A percentile compares a stretch with the other conserved stretches of the same genome.
These are phyloP conservation scores for Tuber microsphaerosporum DNA, from an alignment of 495 filamentous ascomycete genomes.

Conservation along the genomic window DNA sequence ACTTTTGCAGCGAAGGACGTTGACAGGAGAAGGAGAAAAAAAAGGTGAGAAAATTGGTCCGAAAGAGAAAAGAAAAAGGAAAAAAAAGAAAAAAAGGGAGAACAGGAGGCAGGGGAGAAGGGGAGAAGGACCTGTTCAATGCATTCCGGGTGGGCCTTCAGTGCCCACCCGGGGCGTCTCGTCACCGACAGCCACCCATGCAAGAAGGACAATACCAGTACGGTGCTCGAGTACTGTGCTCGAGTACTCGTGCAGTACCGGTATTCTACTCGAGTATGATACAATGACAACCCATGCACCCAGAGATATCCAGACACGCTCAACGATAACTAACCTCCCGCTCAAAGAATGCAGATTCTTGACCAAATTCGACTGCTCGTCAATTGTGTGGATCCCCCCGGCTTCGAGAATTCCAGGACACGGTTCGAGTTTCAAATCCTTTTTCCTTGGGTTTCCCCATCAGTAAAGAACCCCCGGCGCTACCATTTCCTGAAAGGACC, in stretches of 20 bases:
- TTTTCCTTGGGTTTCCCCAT: slow-evolving; percentile 30
- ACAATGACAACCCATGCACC: slow-evolving; percentile 11
- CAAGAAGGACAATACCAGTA: slow-evolving; percentile 16
- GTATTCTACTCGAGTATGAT: background rate
- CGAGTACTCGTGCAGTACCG: too few relatives aligned
- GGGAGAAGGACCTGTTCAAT: slow-evolving; percentile 39
- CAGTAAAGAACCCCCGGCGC: slow-evolving; percentile 23
- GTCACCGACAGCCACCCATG: slow-evolving; percentile 22
- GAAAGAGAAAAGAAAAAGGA: slow-evolving; percentile 34
- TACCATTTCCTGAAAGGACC: slow-evolving; percentile 22
- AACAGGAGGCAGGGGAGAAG: slow-evolving; percentile 36
- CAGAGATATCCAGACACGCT: slow-evolving; percentile 15
- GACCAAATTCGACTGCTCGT: background rate
- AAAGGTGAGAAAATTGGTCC: slow-evolving; percentile 38
- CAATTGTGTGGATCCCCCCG: slow-evolving; percentile 6
- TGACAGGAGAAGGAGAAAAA: slow-evolving; percentile 35
- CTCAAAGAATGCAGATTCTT: slow-evolving; percentile 16
- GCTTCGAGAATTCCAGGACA: slow-evolving; percentile 32
- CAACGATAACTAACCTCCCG: slow-evolving; percentile 31
- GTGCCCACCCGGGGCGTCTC: slow-evolving; percentile 23
- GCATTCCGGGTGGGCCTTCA: slow-evolving; percentile 29
- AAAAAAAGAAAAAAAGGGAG: slow-evolving; percentile 31
- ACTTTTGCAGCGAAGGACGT: slow-evolving; percentile 22
- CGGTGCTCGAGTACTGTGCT: too few relatives aligned
- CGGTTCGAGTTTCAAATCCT: slow-evolving; percentile 30